Conservation (phyloP, 176 grass and related monocot genomes). For the Secale cereale region DNA sequence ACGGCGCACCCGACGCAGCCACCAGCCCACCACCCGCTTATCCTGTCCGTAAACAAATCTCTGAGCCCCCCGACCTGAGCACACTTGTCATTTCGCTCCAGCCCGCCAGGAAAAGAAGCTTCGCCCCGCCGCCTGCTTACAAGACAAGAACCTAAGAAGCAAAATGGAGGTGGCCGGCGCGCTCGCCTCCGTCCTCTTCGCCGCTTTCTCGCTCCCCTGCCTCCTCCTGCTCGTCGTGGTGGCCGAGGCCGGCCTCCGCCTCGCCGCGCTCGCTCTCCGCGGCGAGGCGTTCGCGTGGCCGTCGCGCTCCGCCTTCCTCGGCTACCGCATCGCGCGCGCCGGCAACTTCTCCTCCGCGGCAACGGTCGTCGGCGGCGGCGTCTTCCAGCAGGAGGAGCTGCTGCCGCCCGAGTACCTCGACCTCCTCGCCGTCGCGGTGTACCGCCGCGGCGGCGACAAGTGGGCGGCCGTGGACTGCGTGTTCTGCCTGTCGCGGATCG, state of each 20-base stretch:
- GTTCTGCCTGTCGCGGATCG: conserved; percentile 38
- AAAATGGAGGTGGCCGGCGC: conserved; percentile 23
- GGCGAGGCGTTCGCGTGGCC: not conserved
- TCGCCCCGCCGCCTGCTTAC: not conserved
- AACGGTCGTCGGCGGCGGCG: not conserved
- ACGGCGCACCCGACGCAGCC: not conserved
- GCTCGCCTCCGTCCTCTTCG: conserved; percentile 14
- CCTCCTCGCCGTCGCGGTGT: conserved; percentile 21
- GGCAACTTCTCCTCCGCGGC: not conserved
- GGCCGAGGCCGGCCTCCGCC: conserved; percentile 28
- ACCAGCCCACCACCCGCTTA: not conserved
- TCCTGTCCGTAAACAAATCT: not conserved
- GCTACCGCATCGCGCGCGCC: conserved; percentile 35
- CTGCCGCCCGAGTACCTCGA: conserved; percentile 25
- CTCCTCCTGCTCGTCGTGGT: conserved; percentile 37
- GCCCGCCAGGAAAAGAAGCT: not conserved
- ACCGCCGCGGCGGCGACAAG: not conserved
- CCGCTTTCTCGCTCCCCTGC: conserved; percentile 36
- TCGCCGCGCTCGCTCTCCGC: conserved; percentile 12
- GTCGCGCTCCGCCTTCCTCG: conserved; percentile 23
- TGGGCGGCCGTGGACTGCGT: conserved; percentile 18
- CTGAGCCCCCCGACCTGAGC: not conserved
- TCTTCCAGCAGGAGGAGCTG: not conserved
- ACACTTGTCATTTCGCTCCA: not conserved
- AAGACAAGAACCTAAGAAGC: not conserved